Evolutionary conservation across 2,329 filamentous ascomycete genomes (phyloP).

Genomic region (Pseudopyrenochaeta lycopersici): DNA sequence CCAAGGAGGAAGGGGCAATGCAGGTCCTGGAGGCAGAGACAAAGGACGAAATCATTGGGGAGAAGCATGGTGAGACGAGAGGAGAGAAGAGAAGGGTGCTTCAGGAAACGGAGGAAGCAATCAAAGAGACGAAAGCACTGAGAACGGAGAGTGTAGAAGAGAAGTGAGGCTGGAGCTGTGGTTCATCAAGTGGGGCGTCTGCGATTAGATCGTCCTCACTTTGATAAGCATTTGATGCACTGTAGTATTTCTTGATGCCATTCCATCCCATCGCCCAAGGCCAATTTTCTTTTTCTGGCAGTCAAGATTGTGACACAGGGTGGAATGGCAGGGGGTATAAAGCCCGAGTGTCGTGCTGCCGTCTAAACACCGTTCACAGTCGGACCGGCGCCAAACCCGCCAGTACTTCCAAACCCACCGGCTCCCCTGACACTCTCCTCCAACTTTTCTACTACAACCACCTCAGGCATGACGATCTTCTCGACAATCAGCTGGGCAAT

Average conservation of each 20-base stretch:
- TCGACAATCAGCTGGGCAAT: slow-evolving; percentile 94
- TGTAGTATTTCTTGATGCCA: too few species aligned
- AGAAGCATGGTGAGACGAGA: background rate
- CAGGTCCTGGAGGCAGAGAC: slow-evolving; percentile 15
- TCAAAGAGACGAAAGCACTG: background rate
- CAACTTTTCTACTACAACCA: slow-evolving; percentile 86
- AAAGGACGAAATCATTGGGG: background rate
- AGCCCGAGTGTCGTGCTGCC: too few species aligned
- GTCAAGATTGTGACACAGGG: too few species aligned
- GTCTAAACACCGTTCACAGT: slow-evolving; percentile 1
- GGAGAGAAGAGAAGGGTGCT: background rate
- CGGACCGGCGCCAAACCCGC: slow-evolving; percentile 40
- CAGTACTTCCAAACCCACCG: slow-evolving; percentile 65
- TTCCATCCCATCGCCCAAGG: too few species aligned
- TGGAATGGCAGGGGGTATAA: too few species aligned
- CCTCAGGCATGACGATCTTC: slow-evolving; percentile 91
- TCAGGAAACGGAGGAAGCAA: background rate
- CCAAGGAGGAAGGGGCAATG: slow-evolving; percentile 18
- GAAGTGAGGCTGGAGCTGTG: background rate
- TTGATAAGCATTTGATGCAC: background rate
- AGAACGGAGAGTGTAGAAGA: background rate
- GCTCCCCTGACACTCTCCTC: slow-evolving; percentile 90
- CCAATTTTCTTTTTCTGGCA: too few species aligned
- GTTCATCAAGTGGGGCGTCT: background rate
- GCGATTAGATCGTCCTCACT: background rate